A percentile compares a stretch with the other conserved stretches of the same genome.
Evolutionary conservation across 352 stramenopile species (phyloP).

Genomic region (Phytophthora constricta): DNA sequence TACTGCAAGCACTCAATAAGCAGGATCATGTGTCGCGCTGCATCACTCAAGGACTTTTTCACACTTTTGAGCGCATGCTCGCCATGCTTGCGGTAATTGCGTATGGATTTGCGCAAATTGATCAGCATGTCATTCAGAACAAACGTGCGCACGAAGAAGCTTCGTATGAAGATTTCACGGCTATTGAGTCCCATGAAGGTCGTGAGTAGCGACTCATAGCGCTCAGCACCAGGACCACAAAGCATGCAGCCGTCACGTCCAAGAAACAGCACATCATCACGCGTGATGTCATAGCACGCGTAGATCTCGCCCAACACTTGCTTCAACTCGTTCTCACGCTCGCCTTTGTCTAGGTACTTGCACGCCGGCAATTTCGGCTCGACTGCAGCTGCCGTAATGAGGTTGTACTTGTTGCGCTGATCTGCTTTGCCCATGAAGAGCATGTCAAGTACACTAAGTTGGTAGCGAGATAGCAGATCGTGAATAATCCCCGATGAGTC

Average conservation of each 20-base stretch:
- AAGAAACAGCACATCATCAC: constrained; percentile 96
- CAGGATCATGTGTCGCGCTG: constrained; percentile 95
- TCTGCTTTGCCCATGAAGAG: constrained; percentile 95
- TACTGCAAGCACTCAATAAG: constrained; percentile 98
- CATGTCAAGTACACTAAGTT: constrained; percentile 95
- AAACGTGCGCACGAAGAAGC: constrained; percentile 97
- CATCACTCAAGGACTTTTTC: constrained; percentile 89
- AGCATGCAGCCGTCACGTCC: constrained; percentile 94
- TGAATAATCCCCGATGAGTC: constrained; percentile 97
- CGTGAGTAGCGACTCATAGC: constrained; percentile 96
- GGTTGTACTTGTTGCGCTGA: constrained; percentile 97
- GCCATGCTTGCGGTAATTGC: constrained; percentile 85
- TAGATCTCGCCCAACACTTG: constrained; percentile 95
- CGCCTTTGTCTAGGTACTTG: constrained; percentile 97
- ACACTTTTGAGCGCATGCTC: constrained; percentile 75
- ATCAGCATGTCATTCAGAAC: constrained; percentile 96
- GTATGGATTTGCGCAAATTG: constrained; percentile 87
- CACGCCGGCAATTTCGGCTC: constrained; percentile 95
- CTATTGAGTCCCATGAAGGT: constrained; percentile 96
- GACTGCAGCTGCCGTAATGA: constrained; percentile 97
- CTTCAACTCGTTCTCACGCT: constrained; percentile 98
- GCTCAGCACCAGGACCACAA: constrained; percentile 92
- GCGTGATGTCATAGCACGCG: constrained; percentile 96
- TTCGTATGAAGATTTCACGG: constrained; percentile 98
- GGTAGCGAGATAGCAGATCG: constrained; percentile 95